These are phyloP conservation scores for Tritrichomonas musculus DNA, from an alignment of 208 protist genomes.

Conservation along the genomic window DNA sequence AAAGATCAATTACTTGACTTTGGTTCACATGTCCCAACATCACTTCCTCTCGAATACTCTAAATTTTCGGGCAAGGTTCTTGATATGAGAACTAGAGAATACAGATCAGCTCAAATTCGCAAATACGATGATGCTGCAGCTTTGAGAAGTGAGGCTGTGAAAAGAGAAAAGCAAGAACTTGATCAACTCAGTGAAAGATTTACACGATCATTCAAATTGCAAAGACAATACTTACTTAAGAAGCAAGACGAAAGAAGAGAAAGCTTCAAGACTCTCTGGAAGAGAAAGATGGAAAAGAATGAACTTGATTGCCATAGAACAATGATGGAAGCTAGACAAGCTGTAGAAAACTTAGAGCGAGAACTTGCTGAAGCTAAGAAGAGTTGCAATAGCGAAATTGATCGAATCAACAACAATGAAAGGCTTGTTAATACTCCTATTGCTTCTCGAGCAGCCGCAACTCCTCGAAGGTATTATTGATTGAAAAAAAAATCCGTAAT, in stretches of 20 bases:
- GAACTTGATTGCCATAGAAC: not conserved
- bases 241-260: not conserved
- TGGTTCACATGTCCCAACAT: not conserved
- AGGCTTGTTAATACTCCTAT: not conserved
- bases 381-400: not conserved
- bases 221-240: not conserved
- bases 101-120: not conserved
- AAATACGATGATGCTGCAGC: not conserved
- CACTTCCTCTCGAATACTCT: conserved; percentile 3
- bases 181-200: not conserved
- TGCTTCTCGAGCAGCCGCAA: not conserved
- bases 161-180: not conserved
- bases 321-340: not conserved
- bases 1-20: not conserved
- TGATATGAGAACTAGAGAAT: not conserved
- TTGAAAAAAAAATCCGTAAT: too few species aligned
- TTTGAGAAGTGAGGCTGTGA: not conserved
- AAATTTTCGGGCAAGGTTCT: not conserved
- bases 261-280: not conserved
- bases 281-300: not conserved
- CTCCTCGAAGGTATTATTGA: too few species aligned
- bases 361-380: not conserved
- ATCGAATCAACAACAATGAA: not conserved
- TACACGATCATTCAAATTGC: not conserved
- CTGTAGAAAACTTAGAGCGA: not conserved